These are phyloP conservation scores for Willaertia magna DNA, from an alignment of 208 protist species.

Conservation along the genomic window DNA sequence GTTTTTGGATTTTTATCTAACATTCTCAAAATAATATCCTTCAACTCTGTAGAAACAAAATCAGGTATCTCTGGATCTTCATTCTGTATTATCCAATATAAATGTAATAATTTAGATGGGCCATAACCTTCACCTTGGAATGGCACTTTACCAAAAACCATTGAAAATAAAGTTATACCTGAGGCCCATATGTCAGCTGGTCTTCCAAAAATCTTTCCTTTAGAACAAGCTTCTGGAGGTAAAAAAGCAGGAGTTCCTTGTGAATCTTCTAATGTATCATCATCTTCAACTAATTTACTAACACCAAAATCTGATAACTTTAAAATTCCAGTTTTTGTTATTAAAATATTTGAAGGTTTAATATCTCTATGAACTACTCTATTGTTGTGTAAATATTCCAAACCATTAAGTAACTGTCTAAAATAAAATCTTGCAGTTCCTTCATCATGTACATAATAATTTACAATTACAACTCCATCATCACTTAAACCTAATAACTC, in stretches of 20 bases:
- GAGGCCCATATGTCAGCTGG: constrained; percentile 6
- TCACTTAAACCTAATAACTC: neutral
- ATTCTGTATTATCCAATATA: constrained; percentile 28
- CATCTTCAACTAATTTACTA: constrained; percentile 21
- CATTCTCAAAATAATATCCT: constrained; percentile 44
- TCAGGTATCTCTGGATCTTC: constrained; percentile 38
- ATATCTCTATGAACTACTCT: constrained; percentile 69
- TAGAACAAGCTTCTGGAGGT: constrained; percentile 10
- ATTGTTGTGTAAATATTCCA: constrained; percentile 60
- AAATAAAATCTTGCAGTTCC: constrained; percentile 29
- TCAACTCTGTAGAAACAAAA: constrained; percentile 24
- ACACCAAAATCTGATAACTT: constrained; percentile 79
- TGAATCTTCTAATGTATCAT: neutral
- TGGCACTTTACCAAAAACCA: constrained; percentile 51
- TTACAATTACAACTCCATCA: neutral
- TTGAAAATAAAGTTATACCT: constrained; percentile 48
- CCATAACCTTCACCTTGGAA: constrained; percentile 34
- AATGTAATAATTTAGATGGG: constrained; percentile 34
- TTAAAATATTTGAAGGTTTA: constrained; percentile 73
- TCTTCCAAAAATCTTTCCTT: neutral
- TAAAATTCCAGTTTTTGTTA: constrained; percentile 52
- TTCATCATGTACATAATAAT: neutral
- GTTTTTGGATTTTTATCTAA: constrained; percentile 48
- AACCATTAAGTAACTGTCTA: constrained; percentile 51
- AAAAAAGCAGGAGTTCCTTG: constrained; percentile 16